These are phyloP conservation scores for Solanum microdontum DNA, from an alignment of 257 asterid species.

Conservation along the genomic window DNA sequence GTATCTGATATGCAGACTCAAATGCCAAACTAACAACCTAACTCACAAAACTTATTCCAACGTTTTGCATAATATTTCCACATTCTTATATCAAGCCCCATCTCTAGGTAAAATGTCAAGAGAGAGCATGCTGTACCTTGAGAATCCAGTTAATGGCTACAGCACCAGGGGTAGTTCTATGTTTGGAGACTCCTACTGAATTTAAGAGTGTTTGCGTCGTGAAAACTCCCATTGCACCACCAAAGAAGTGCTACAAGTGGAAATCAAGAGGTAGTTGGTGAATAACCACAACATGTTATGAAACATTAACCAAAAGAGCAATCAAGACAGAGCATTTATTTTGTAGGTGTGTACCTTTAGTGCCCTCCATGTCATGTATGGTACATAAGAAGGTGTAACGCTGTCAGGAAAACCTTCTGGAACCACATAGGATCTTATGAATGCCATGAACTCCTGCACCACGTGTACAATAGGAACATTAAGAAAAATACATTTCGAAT, in stretches of 20 bases:
- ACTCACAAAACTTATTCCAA: neutral
- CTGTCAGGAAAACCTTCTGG: constrained; percentile 98
- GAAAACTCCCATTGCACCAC: constrained; percentile 99
- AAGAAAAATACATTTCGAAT: neutral
- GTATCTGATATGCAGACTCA: neutral
- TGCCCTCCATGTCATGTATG: constrained; percentile 99
- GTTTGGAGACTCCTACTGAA: constrained; percentile 78
- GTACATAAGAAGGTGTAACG: constrained; percentile 88
- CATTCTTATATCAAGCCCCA: neutral
- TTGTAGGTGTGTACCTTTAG: constrained; percentile 47
- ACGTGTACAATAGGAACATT: neutral
- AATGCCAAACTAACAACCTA: neutral
- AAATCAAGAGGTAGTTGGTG: constrained; percentile 7
- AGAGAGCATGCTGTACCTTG: constrained; percentile 37
- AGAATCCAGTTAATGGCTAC: constrained; percentile 98
- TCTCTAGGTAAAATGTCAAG: neutral
- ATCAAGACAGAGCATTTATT: neutral
- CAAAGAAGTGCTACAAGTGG: constrained; percentile 73
- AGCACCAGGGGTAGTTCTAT: constrained; percentile 61
- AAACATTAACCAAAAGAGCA: neutral
- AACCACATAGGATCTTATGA: constrained; percentile 78
- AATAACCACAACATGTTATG: neutral
- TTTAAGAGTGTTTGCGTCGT: constrained; percentile 87
- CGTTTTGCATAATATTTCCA: neutral
- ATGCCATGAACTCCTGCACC: constrained; percentile 60